Base-by-base conservation (phyloP, 2,329 filamentous ascomycete genomes). In the Biscogniauxia mediterranea region DNA sequence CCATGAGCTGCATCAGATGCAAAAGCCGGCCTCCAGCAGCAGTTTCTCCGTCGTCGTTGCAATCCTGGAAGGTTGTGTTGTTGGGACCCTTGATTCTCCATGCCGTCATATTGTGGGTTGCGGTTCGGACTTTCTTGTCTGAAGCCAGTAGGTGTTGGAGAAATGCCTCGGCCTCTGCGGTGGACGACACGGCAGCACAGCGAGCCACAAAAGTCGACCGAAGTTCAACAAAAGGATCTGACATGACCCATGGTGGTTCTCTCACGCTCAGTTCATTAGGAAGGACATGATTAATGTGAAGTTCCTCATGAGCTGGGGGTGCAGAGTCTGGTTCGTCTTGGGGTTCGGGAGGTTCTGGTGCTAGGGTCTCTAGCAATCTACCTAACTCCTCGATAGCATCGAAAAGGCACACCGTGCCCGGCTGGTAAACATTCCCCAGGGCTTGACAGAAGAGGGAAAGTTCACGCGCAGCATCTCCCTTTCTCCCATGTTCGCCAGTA, bases 101-200 rank as follows among this genome's bases (percentile, higher is more conserved):
- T 1, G 94, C 94, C 20, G 90, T 93, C 72, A 99, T 97, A 75
- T 98, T 98, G 75, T 99, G 95, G 62, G 94, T 93, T 4, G 95
- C 95, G 54, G 84, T 81, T n/a, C 92, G 89, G 42, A 92, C 89
- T 68, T 91, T 92, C 77, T 90, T 93, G 76, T 98, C 93, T 8
- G 87, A 90, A 5, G 88, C 84, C 7, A 97, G 82, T 1, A 99
- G 83, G 74, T 96, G 88, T 52, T 86, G 81, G 1, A 98, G 78
- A 70, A 86, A 93, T 2, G 79, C 76, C 61, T 86, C 85, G 2
- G 93, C 94, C 75, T 95, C 85, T 0, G 82, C 79, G 0, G 91
- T 85, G 3, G 89, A 91, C 0, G 82, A 79, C 1, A 96, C 92
- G 2, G 77, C 77, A 0, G 90, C 90, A 42, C 86, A 89, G 42